phyloP scores from a whole-genome alignment of 2,329 filamentous ascomycete genomes.

The Scytalidium lignicola region DNA sequence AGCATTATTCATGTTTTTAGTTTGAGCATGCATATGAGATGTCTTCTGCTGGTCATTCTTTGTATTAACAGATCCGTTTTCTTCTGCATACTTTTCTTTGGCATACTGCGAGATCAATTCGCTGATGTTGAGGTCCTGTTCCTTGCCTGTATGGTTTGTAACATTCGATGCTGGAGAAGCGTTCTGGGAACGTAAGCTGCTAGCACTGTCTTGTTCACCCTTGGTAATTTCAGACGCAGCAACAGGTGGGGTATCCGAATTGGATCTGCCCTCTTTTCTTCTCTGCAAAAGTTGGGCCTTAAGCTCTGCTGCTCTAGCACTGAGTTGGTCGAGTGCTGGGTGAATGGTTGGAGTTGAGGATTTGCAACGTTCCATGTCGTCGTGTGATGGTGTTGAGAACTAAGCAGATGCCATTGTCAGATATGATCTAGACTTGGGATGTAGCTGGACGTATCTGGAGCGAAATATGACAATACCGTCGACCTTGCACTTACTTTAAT shows the following conservation, averaged over 20 bases:
- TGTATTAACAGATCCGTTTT: background rate
- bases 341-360: conserved; percentile 7
- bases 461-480: too few species aligned
- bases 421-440: background rate
- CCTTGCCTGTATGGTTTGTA: background rate
- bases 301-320: conserved; percentile 25
- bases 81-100: conserved; percentile 9
- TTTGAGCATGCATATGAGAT: background rate
- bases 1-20: background rate
- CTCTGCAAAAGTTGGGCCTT: conserved; percentile 25
- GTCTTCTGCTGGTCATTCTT: background rate
- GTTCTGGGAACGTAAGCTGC: background rate
- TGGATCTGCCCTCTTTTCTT: conserved; percentile 15
- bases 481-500: too few species aligned
- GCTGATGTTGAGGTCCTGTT: conserved; percentile 18
- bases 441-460: too few species aligned
- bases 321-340: conserved; percentile 17
- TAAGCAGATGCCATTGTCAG: background rate
- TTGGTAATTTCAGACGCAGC: background rate
- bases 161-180: background rate
- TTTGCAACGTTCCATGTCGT: background rate
- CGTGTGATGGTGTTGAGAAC: background rate
- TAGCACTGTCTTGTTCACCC: background rate
- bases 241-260: conserved; percentile 18
- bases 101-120: conserved; percentile 24